Evolutionary conservation across 805 yeast genomes (phyloP), one percentile per base, ranked within the genome.

Genomic region (Myxozyma mucilagina): DNA sequence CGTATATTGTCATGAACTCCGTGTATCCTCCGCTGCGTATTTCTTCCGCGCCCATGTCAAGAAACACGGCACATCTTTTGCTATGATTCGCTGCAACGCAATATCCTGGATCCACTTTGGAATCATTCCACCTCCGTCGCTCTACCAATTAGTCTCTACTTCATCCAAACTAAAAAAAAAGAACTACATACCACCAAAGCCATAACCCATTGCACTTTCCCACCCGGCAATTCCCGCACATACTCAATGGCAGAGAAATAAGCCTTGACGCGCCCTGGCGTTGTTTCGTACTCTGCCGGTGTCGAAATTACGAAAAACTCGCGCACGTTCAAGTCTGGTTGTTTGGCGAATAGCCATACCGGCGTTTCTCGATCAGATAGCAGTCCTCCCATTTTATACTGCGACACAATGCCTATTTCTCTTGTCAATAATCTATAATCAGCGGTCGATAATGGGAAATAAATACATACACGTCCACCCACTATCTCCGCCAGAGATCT

Each of bases 101-200:
- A 64, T 59, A 24, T 76, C 70, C 68, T 77, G 79, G 41, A 76
- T 38, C 71, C 75, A 74, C 31, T 71, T 63, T 1, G 80, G 80
- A 8, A 77, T 55, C 63, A 64, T 65, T 1, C 80, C 80, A 3
- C 76, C 70, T 0, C 79, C 77, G 47, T 76, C 76, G 56, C 77
- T 72, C 69, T 66, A 36, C 16, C 14, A 8, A 36, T 13, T 29
- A 16, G 16, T 32, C 10, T 13, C 56, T 10, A 16, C 29, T n/a
- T 20, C 34, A 42, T 16, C 35, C 11, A 29, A 6, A 4, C n/a
- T 14, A 14, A 10, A 34, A 42, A 13, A 18, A 35, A 11, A 31
- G 36, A 29, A 42, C 13, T 18, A 32, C 68, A 38, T 57, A 66
- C 69, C 9, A 77, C 69, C 49, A 73, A 72, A 1, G 78, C 79